Conservation (phyloP, 164 flowering plant species). For the Aristolochia contorta region DNA sequence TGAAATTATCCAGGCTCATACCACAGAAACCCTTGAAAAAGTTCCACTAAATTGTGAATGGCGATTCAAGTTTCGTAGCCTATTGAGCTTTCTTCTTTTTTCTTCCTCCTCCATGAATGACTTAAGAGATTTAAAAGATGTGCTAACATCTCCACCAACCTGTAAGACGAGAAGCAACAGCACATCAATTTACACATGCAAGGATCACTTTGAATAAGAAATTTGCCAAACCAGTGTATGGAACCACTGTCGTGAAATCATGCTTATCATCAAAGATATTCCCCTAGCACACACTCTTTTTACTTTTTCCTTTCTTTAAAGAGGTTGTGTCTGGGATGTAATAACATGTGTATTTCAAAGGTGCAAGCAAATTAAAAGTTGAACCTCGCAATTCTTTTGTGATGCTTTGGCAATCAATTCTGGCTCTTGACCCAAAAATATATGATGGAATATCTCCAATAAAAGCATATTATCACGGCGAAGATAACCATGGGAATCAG, state of each 20-base stretch:
- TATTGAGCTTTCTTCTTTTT: conserved; percentile 41
- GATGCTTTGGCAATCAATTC: conserved; percentile 53
- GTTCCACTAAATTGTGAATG: conserved; percentile 77
- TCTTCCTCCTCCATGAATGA: conserved; percentile 72
- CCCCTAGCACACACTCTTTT: too few relatives aligned
- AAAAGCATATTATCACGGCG: conserved; percentile 84
- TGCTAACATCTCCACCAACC: conserved; percentile 36
- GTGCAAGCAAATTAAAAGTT: conserved; percentile 2
- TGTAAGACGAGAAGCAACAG: conserved; percentile 9
- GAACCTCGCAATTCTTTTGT: conserved; percentile 42
- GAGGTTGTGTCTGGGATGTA: too few relatives aligned
- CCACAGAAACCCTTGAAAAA: conserved; percentile 65
- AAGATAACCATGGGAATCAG: conserved; percentile 49
- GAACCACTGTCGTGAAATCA: too few relatives aligned
- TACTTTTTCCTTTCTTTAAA: too few relatives aligned
- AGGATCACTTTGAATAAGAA: too few relatives aligned
- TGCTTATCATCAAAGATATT: too few relatives aligned
- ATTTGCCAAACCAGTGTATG: too few relatives aligned
- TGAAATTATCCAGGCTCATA: conserved; percentile 15
- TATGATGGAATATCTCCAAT: conserved; percentile 64
- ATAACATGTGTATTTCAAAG: too few relatives aligned
- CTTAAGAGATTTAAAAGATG: conserved; percentile 44
- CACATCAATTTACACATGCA: too few relatives aligned
- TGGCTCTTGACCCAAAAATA: conserved; percentile 73
- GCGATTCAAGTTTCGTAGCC: conserved; percentile 33